Evolutionary conservation across 2,329 filamentous ascomycete genomes (phyloP).

Genomic region (Cryphonectria radicalis): DNA sequence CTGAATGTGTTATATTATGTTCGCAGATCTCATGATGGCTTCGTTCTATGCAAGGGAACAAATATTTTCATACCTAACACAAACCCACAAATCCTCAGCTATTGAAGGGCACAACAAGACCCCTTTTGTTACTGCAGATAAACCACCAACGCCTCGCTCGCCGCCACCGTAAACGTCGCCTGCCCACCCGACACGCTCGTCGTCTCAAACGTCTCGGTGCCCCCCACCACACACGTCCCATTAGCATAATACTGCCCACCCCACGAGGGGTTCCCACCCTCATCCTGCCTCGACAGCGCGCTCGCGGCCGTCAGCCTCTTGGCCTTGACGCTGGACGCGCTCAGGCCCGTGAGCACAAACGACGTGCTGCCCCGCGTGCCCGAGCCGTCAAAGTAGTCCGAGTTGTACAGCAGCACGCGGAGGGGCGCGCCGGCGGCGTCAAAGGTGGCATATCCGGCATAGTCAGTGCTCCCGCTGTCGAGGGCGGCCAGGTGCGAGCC

Average conservation of each 20-base stretch:
- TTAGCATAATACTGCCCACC: constrained; percentile 52
- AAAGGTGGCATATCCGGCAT: constrained; percentile 53
- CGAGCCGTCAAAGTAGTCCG: constrained; percentile 45
- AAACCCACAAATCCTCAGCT: no score
- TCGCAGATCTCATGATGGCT: no score
- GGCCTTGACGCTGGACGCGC: constrained; percentile 41
- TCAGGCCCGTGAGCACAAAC: constrained; percentile 49
- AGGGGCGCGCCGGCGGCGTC: constrained; percentile 42
- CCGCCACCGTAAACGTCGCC: constrained; percentile 46
- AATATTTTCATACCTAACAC: no score
- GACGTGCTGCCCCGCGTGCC: constrained; percentile 42
- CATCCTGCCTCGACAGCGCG: constrained; percentile 49
- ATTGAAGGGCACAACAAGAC: no score
- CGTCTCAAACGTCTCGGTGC: constrained; percentile 45
- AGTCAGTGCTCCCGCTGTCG: constrained; percentile 46
- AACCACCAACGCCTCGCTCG: constrained; percentile 53
- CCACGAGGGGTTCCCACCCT: constrained; percentile 47
- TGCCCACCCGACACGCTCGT: constrained; percentile 40
- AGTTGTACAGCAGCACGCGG: constrained; percentile 50
- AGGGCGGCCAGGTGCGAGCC: constrained; percentile 49
- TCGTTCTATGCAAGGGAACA: no score
- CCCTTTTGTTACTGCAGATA: constrained; percentile 43
- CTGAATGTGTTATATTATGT: no score
- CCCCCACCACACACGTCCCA: constrained; percentile 48
- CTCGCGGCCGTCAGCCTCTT: constrained; percentile 51